Base-by-base conservation (phyloP, 306 rosid genomes). In the Inga leiocalycina region DNA sequence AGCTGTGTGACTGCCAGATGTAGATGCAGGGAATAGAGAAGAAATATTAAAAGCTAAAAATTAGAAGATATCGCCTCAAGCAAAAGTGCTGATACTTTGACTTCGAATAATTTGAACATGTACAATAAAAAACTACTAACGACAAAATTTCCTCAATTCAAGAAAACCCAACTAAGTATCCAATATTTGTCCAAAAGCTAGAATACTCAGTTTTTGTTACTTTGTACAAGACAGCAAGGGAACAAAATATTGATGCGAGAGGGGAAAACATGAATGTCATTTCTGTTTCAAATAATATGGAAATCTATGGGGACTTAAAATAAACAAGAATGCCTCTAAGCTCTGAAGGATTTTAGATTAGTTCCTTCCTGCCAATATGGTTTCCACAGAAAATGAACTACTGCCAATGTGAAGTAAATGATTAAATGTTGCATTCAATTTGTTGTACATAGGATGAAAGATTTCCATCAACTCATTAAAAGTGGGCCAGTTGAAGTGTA, bases 1-100 rank as follows among this genome's bases (percentile, higher is more conserved):
- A 71, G 99, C 97, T 52, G 99, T 97, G 80, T 97, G 99, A 85
- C 99, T 97, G 91, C 81, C 78, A 82, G 75, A 65, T 74, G 62
- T 76, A 56, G 46, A 85, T 54, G 79, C 80, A 82, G 20, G 81
- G 34, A 57, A 78, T 85, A 72, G 48, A 78, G 75, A 56, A 27
- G 78, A 66, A 79, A 48, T 35, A 75, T 70, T 39, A 72, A 71
- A 48, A 4, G 3, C 35, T 77, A 66, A 52, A 69, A 81, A 84
- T 70, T 44, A 74, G 24, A 70, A 43, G 27, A 84, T 39, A 71
- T 78, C 56, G 70, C 74, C 61, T 39, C 48, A 56, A 85, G 59
- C 62, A 80, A 9, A 39, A 45, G 52, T 61, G 69, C 75, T 39
- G 49, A 59, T 66, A n/a, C 71, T 37, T 77, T 19, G 34, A 77